phyloP scores from a whole-genome alignment of 1,139 yeast species.

The Scheffersomyces quercinus region DNA sequence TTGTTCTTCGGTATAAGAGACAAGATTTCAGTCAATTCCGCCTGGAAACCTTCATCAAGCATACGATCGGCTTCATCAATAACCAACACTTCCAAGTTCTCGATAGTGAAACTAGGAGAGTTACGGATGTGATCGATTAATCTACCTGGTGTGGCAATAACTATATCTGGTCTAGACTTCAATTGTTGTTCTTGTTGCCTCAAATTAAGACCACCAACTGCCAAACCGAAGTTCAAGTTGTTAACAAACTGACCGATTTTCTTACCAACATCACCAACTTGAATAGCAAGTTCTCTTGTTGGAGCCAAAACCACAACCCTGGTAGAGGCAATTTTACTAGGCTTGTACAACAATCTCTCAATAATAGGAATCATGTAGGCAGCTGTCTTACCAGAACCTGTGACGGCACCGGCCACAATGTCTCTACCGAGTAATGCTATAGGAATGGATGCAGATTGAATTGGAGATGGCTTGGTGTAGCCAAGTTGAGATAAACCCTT shows the following conservation, averaged over 20 bases:
- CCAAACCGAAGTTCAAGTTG: constrained; percentile 81
- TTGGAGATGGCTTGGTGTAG: constrained; percentile 85
- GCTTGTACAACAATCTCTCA: constrained; percentile 87
- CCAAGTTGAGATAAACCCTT: constrained; percentile 81
- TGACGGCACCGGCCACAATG: constrained; percentile 98
- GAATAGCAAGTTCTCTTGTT: constrained; percentile 97
- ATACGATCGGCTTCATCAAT: constrained; percentile 98
- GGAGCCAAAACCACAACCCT: constrained; percentile 91
- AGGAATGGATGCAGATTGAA: constrained; percentile 92
- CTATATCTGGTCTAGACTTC: constrained; percentile 90
- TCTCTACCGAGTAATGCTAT: constrained; percentile 90
- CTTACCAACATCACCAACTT: constrained; percentile 90
- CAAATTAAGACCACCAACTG: constrained; percentile 96
- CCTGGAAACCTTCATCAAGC: constrained; percentile 98
- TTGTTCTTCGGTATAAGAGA: constrained; percentile 78
- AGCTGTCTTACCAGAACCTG: constrained; percentile 99
- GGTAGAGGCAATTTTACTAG: constrained; percentile 80
- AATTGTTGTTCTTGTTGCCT: constrained; percentile 94
- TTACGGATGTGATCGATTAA: constrained; percentile 95
- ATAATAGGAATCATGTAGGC: constrained; percentile 95
- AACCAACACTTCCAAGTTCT: constrained; percentile 85
- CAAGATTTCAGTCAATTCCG: constrained; percentile 86
- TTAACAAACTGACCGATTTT: constrained; percentile 76
- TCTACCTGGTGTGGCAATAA: constrained; percentile 96
- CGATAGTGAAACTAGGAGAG: constrained; percentile 90